Percentiles rank a stretch among this genome's conserved stretches.
Conservation (phyloP, 2,329 filamentous ascomycete genomes). For the Penicillium sp. region DNA sequence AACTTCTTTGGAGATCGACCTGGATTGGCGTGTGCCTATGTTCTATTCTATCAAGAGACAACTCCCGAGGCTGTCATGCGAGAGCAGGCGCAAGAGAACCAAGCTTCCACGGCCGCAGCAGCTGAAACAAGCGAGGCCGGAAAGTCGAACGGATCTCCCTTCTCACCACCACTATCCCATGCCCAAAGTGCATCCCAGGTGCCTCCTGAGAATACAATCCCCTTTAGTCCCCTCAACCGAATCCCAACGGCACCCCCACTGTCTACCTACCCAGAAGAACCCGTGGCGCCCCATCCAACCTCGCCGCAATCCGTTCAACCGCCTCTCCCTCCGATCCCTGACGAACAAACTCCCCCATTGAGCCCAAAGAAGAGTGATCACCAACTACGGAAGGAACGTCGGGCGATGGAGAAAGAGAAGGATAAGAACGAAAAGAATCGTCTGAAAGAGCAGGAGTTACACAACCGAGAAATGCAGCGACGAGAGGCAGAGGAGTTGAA, state of each 20-base stretch:
- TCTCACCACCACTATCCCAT: conserved; percentile 37
- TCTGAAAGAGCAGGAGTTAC: conserved; percentile 55
- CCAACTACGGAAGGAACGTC: conserved; percentile 63
- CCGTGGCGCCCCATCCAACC: conserved; percentile 25
- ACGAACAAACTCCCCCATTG: conserved; percentile 32
- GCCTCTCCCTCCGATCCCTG: conserved; percentile 33
- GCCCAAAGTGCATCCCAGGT: conserved; percentile 41
- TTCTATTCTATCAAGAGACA: conserved; percentile 96
- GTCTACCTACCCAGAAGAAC: conserved; percentile 43
- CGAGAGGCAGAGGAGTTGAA: conserved; percentile 61
- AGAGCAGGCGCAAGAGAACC: conserved; percentile 79
- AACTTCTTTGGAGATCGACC: conserved; percentile 96
- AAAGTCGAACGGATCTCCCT: conserved; percentile 34
- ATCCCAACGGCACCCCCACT: conserved; percentile 47
- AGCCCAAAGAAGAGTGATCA: conserved; percentile 61
- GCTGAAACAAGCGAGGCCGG: conserved; percentile 46
- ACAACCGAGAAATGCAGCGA: conserved; percentile 49
- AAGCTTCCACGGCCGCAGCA: conserved; percentile 40
- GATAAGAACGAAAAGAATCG: conserved; percentile 56
- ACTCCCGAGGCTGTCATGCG: conserved; percentile 65
- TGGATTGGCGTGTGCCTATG: conserved; percentile 90
- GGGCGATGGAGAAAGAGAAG: conserved; percentile 46
- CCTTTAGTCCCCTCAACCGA: conserved; percentile 33
- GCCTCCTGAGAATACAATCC: conserved; percentile 37
- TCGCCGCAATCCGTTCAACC: conserved; percentile 13